Percentiles rank a stretch among this genome's conserved stretches.
These are phyloP conservation scores for Suhomyces yuchorum DNA, from an alignment of 1,139 yeast species.

Conservation along the genomic window DNA sequence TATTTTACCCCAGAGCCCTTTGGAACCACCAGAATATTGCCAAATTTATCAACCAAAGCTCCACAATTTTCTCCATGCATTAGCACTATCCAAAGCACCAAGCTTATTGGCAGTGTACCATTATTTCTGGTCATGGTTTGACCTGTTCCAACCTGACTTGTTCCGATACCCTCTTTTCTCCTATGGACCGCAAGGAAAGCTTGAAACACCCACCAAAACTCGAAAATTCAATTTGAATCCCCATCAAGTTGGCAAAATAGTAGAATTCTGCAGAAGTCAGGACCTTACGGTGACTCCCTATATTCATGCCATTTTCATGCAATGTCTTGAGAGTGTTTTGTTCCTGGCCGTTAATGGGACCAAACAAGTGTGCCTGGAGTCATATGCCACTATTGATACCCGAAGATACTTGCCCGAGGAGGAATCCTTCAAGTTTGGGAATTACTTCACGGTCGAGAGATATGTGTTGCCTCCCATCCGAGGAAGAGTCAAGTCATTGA, in stretches of 20 bases:
- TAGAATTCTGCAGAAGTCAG: slow-evolving; percentile 11
- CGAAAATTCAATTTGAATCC: slow-evolving; percentile 16
- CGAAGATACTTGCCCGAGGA: slow-evolving; percentile 16
- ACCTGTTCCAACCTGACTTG: neutral
- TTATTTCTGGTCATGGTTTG: neutral
- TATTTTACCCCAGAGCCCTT: neutral
- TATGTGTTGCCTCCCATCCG: slow-evolving; percentile 18
- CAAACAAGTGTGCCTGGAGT: slow-evolving; percentile 12
- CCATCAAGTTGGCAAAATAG: slow-evolving; percentile 5
- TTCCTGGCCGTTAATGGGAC: neutral
- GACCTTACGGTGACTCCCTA: slow-evolving; percentile 16
- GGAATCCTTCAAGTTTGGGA: slow-evolving; percentile 22
- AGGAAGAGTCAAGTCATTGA: slow-evolving; percentile 8
- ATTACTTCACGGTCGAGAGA: slow-evolving; percentile 24
- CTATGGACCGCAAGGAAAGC: slow-evolving; percentile 2
- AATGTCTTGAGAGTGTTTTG: slow-evolving; percentile 11
- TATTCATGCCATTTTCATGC: slow-evolving; percentile 14
- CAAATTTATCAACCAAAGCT: neutral
- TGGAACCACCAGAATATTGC: neutral
- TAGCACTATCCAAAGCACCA: neutral
- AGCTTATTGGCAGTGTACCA: neutral
- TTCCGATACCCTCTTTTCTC: slow-evolving; percentile 7
- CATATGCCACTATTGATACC: slow-evolving; percentile 16
- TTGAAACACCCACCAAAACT: slow-evolving; percentile 8
- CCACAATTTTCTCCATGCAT: neutral